Base-by-base conservation (phyloP, 805 yeast species). In the Isabelozyma gotoi region DNA sequence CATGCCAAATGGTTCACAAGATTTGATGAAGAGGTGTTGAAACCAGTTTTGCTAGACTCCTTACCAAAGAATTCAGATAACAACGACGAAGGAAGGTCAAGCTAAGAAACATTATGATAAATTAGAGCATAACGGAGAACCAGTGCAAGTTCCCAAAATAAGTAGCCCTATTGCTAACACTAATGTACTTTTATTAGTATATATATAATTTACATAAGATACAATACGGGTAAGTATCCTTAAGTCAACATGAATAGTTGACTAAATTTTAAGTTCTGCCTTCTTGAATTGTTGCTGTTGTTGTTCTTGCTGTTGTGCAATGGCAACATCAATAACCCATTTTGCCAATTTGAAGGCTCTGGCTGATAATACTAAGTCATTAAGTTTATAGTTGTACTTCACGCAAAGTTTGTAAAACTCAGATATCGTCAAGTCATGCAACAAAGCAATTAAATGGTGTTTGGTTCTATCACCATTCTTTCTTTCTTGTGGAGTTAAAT, bases 1-100 rank as follows among this genome's bases (percentile, higher is more conserved):
- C 87, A 83, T 47, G 86, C 91, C 8, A 83, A 79, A 59, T 92
- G 99, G 98, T 94, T 94, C 63, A 85, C 88, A 16, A 85, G 81
- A 53, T 88, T 94, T 59, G 99, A 94, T 60, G 97, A 94, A 55
- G 88, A 88, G 59, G 94, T 94, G 17, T 73, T 94, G 55, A 91
- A 91, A 62, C 97, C 97, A 1, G 96, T 89, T 0, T 76, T 92
- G 41, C 74, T 91, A 45, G 98, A 92, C 54, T 72, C 70, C 46
- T 40, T 69, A 38, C 78, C 77, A 36, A 57, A 45, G 10, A 43
- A 38, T 12, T n/a, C n/a, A n/a, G 46, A 44, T 20, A 41, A 52
- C 19, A 47, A 48, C 16, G 40, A 49, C 39, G 44, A 47, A 32
- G 24, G 19, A n/a, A 38, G 45, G n/a, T 31, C 7, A 31, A n/a